phyloP scores from a whole-genome alignment of 495 filamentous ascomycete genomes.

The Aspergillus ostianus region DNA sequence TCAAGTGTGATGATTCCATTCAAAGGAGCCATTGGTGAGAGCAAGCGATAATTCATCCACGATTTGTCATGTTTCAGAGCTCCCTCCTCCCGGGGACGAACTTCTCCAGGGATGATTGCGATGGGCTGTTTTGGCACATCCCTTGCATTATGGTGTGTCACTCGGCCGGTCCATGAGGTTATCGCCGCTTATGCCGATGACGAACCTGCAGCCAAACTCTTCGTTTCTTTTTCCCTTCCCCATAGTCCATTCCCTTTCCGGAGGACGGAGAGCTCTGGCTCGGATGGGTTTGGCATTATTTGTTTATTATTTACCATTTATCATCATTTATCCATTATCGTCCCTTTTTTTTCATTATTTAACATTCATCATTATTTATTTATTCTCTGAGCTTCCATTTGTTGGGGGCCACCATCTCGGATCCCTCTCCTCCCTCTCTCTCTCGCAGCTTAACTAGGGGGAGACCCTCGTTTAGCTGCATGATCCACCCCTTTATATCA shows the following conservation, averaged over 20 bases:
- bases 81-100: background rate
- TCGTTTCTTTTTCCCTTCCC: background rate
- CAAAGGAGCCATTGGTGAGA: too few species aligned
- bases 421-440: background rate
- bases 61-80: background rate
- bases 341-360: background rate
- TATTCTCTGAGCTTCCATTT: background rate
- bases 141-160: constrained; percentile 24
- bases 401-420: background rate
- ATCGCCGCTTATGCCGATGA: constrained; percentile 17
- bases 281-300: background rate
- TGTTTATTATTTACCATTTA: constrained; percentile 2
- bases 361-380: background rate
- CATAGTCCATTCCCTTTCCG: background rate
- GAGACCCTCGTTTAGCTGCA: constrained; percentile 12
- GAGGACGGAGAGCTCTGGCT: too few species aligned
- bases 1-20: too few species aligned
- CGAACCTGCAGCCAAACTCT: constrained; percentile 17
- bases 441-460: too few species aligned
- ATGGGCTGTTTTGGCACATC: constrained; percentile 9
- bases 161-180: constrained; percentile 18
- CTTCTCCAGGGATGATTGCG: background rate
- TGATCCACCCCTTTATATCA: constrained; percentile 12
- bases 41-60: background rate
- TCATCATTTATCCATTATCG: background rate